phyloP scores from a whole-genome alignment of 257 asterid species.

The Solanum piurae region DNA sequence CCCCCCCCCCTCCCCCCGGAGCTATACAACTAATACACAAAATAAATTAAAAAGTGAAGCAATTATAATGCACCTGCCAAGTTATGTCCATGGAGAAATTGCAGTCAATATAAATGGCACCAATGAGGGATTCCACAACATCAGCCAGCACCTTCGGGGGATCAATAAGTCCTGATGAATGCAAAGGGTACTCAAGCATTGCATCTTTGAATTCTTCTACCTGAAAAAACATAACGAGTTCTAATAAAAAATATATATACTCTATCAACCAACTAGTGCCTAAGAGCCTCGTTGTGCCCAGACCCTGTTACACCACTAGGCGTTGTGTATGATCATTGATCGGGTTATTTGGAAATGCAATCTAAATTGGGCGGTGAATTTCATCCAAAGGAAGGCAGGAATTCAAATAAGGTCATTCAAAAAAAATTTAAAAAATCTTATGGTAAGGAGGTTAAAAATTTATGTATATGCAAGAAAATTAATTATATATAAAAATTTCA shows the following conservation, averaged over 20 bases:
- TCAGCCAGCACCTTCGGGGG: slow-evolving; percentile 55
- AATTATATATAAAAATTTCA: too few species aligned
- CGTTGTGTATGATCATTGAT: too few species aligned
- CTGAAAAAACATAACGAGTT: slow-evolving; percentile 2
- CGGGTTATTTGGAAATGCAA: not conserved
- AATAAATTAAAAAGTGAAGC: not conserved
- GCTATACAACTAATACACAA: too few species aligned
- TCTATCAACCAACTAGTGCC: not conserved
- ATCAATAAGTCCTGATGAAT: slow-evolving; percentile 41
- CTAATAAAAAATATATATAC: not conserved
- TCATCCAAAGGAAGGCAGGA: not conserved
- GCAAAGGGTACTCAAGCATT: slow-evolving; percentile 32
- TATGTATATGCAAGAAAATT: not conserved
- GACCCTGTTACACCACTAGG: not conserved
- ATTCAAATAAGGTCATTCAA: not conserved
- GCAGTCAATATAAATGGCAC: slow-evolving; percentile 39
- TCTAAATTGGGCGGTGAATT: not conserved
- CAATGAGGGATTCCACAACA: slow-evolving; percentile 40
- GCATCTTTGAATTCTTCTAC: slow-evolving; percentile 27
- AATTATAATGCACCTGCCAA: slow-evolving; percentile 21
- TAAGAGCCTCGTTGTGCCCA: not conserved
- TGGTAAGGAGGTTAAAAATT: not conserved
- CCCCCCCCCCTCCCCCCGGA: too few species aligned
- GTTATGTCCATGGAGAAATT: slow-evolving; percentile 18
- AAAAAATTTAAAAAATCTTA: too few species aligned